phyloP scores from a whole-genome alignment of 495 filamentous ascomycete species.

The Physcia stellaris region DNA sequence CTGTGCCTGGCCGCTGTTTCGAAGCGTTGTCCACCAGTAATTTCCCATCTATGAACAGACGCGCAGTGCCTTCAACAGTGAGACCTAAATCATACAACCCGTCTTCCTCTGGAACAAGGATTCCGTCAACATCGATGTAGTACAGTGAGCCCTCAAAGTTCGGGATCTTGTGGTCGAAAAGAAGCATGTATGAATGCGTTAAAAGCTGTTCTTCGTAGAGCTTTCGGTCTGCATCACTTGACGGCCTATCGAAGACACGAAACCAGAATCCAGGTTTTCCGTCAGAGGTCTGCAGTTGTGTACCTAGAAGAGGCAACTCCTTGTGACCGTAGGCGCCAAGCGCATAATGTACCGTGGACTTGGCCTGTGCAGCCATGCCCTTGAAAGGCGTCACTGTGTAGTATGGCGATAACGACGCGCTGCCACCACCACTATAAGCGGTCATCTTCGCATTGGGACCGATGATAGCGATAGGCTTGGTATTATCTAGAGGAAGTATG shows the following conservation, averaged over 20 bases:
- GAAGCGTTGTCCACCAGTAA: constrained; percentile 56
- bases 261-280: constrained; percentile 34
- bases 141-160: constrained; percentile 39
- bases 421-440: constrained; percentile 69
- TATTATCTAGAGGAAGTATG: constrained; percentile 50
- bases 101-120: constrained; percentile 41
- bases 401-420: constrained; percentile 65
- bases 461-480: constrained; percentile 57
- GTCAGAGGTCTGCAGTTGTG: constrained; percentile 26
- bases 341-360: constrained; percentile 31
- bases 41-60: constrained; percentile 52
- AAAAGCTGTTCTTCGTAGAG: constrained; percentile 41
- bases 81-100: constrained; percentile 65
- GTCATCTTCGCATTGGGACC: constrained; percentile 69
- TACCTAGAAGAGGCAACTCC: constrained; percentile 42
- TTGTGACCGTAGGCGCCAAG: constrained; percentile 48
- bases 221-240: constrained; percentile 27
- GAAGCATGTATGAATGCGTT: constrained; percentile 37
- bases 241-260: constrained; percentile 44
- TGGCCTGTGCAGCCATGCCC: constrained; percentile 43
- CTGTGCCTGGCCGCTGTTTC: constrained; percentile 43
- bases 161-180: constrained; percentile 51
- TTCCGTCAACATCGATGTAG: constrained; percentile 50
- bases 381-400: constrained; percentile 60
- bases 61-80: constrained; percentile 61